These are phyloP conservation scores for Lactarius hengduanensis DNA, from an alignment of 768 basidiomycete genomes.

Conservation along the genomic window DNA sequence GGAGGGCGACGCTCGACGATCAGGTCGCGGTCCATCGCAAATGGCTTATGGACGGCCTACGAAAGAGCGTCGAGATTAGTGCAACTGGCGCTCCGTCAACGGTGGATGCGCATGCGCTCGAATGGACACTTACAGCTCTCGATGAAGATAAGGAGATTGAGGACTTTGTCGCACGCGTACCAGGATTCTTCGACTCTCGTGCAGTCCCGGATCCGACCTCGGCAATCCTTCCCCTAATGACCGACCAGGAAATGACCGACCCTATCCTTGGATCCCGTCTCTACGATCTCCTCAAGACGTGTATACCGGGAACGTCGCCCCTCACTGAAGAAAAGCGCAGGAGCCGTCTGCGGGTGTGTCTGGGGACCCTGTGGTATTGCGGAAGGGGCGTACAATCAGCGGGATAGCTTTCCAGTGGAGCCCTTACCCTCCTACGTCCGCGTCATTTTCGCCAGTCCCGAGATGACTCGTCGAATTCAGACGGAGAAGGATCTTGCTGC, in stretches of 20 bases:
- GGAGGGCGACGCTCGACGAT: neutral
- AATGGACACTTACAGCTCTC: slow-evolving; percentile 6
- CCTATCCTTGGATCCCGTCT: slow-evolving; percentile 4
- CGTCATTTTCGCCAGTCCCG: neutral
- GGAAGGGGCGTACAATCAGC: slow-evolving; percentile 1
- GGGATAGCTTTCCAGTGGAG: no score
- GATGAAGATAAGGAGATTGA: slow-evolving; percentile 4
- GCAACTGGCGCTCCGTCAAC: neutral
- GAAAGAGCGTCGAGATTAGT: neutral
- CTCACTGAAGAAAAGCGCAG: neutral
- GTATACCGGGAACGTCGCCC: neutral
- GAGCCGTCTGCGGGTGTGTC: neutral
- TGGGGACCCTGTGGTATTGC: slow-evolving; percentile 6
- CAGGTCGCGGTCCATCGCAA: neutral
- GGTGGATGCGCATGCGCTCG: neutral
- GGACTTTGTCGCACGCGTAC: neutral
- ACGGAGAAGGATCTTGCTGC: neutral
- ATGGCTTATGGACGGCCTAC: neutral
- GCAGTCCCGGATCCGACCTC: neutral
- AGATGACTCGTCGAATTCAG: neutral
- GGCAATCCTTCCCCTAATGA: slow-evolving; percentile 8
- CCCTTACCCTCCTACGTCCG: neutral
- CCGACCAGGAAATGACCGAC: neutral
- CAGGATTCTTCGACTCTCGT: neutral
- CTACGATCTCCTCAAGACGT: neutral